Base-by-base conservation (phyloP, 257 asterid genomes). In the Solanum clarkiae region DNA sequence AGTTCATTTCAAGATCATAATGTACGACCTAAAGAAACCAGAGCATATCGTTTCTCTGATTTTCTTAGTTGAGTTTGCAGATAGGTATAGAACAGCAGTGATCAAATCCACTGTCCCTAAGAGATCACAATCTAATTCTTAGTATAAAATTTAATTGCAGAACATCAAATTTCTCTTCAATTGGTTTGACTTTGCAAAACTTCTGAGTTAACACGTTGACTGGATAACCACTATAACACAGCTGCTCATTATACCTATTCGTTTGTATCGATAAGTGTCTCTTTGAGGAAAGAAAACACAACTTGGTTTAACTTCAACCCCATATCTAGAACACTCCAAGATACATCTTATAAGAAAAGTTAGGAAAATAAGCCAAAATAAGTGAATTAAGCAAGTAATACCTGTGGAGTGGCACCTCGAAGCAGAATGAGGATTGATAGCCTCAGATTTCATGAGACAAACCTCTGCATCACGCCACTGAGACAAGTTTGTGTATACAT, bases 401-500 rank as follows among this genome's bases (percentile, higher is more conserved):
- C 99, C 99, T 82, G 92, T 88, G 63, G 92, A 93, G 82, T 95
- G 98, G 84, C 91, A 91, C 84, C 98, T 90, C 72, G 98, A 93
- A 86, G 98, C 98, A 3, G 99, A 95, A 90, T 93, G 97, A 74
- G 95, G 95, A 88, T 86, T 88, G 88, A 94, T 93, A 44, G 94
- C 95, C 90, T 92, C 94, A 2, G 98, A 95, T 86, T 94, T 95
- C 14, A 90, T 85, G 65, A 95, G 97, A 83, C 99, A 95, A 86
- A 89, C 92, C 90, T 95, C 98, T 29, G 98, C 98, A 85, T 95
- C 99, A 18, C 90, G 90, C 99, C 98, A 94, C 85, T 92, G 99
- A 49, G 94, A 94, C 81, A 96, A 85, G 87, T 95, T 91, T 55
- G 95, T 91, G 86, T 94, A 94, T 60, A 93, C 90, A 36, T 93